These are phyloP conservation scores for Phalaenopsis equestris DNA, from an alignment of 106 monocot species.

Conservation along the genomic window DNA sequence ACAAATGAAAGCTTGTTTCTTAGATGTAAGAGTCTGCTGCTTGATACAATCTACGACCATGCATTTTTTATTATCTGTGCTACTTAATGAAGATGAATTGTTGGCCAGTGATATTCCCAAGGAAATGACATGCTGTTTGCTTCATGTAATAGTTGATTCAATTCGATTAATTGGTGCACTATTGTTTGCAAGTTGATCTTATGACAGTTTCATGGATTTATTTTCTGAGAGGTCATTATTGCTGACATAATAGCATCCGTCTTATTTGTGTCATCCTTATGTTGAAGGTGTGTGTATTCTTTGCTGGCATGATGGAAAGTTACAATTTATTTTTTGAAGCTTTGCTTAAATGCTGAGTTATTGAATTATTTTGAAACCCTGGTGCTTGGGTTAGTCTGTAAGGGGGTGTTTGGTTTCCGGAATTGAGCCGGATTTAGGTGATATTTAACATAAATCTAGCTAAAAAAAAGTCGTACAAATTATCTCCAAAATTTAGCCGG, in stretches of 20 bases:
- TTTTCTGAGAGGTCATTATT: background rate
- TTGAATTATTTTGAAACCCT: too few species aligned
- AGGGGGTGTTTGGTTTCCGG: too few species aligned
- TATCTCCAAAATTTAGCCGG: too few species aligned
- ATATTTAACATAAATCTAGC: too few species aligned
- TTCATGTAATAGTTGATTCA: background rate
- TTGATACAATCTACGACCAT: background rate
- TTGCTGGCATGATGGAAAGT: background rate
- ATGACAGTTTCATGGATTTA: background rate
- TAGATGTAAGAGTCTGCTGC: constrained; percentile 58
- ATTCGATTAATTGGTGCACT: background rate
- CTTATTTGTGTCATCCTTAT: background rate
- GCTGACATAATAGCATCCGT: background rate
- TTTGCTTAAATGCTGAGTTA: too few species aligned
- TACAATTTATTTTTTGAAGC: background rate
- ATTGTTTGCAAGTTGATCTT: background rate
- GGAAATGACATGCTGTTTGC: background rate
- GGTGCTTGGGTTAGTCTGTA: too few species aligned
- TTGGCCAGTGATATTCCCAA: background rate
- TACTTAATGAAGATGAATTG: background rate
- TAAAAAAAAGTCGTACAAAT: too few species aligned
- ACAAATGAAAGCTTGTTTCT: constrained; percentile 91
- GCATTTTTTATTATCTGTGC: background rate
- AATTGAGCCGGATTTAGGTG: too few species aligned
- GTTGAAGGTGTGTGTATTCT: background rate